These are phyloP conservation scores for Phaeomoniella chlamydospora DNA, from an alignment of 2,329 filamentous ascomycete species.

Conservation along the genomic window DNA sequence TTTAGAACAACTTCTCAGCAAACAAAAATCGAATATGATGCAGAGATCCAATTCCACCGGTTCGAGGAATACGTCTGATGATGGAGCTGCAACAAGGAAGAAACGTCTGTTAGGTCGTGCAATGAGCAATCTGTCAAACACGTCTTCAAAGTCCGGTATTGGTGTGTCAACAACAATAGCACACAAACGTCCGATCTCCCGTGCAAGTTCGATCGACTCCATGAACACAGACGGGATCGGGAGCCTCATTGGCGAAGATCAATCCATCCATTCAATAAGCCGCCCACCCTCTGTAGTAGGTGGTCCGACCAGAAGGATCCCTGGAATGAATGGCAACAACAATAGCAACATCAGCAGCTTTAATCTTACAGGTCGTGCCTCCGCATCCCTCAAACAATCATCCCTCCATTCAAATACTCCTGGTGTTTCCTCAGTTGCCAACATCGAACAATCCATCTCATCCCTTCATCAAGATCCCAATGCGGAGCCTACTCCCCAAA, in stretches of 20 bases:
- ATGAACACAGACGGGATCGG: conserved; percentile 23
- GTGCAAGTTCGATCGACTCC: conserved; percentile 35
- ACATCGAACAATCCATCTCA: not conserved
- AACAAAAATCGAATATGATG: conserved; percentile 2
- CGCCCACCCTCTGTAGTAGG: too few relatives aligned
- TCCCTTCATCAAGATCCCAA: not conserved
- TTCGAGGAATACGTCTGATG: not conserved
- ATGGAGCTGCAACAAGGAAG: conserved; percentile 10
- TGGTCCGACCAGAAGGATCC: too few relatives aligned
- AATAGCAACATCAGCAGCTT: not conserved
- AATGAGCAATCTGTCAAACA: conserved; percentile 23
- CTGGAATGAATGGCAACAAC: not conserved
- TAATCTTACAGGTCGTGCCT: not conserved
- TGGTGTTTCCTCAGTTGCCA: not conserved
- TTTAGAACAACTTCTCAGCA: conserved; percentile 23
- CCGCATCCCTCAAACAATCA: not conserved
- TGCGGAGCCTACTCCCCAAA: not conserved
- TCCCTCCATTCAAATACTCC: not conserved
- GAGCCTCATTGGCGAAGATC: conserved; percentile 14
- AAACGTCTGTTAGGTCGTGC: conserved; percentile 25
- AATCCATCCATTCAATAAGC: not conserved
- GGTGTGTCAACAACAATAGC: conserved; percentile 7
- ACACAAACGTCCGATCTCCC: conserved; percentile 15
- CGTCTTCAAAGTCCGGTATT: conserved; percentile 14
- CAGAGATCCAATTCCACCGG: conserved; percentile 3